A percentile compares a stretch with the other conserved stretches of the same genome.
Conservation (phyloP, 805 yeast genomes). For the Metschnikowia cerradonensis region DNA sequence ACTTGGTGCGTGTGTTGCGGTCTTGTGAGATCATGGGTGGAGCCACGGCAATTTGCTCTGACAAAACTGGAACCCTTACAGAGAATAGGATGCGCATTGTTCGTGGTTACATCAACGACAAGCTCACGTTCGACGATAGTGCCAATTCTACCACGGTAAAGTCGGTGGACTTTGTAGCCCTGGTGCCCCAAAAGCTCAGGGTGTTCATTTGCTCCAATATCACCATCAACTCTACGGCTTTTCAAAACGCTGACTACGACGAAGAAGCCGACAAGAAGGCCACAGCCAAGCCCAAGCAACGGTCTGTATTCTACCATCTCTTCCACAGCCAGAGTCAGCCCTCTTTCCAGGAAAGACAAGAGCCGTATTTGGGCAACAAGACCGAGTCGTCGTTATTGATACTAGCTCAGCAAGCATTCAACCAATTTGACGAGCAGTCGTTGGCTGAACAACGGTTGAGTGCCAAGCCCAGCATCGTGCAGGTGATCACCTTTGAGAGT, state of each 20-base stretch:
- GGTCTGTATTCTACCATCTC: conserved; percentile 27
- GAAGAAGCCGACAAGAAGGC: conserved; percentile 26
- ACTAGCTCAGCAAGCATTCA: conserved; percentile 57
- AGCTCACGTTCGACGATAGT: conserved; percentile 43
- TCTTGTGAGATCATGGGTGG: conserved; percentile 99
- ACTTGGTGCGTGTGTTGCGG: conserved; percentile 86
- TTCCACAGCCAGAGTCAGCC: conserved; percentile 15
- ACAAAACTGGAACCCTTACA: conserved; percentile 93
- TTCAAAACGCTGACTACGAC: conserved; percentile 57
- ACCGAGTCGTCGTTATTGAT: conserved; percentile 87
- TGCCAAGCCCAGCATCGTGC: conserved; percentile 42
- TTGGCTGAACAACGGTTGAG: conserved; percentile 41
- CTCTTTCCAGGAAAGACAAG: conserved; percentile 24
- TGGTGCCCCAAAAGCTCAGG: conserved; percentile 21
- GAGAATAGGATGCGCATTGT: conserved; percentile 92
- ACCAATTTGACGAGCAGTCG: conserved; percentile 36
- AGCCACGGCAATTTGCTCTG: conserved; percentile 95
- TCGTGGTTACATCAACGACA: conserved; percentile 44
- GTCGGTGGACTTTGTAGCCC: conserved; percentile 22
- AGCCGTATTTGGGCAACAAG: conserved; percentile 82
- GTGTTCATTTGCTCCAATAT: conserved; percentile 49
- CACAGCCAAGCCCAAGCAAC: conserved; percentile 26
- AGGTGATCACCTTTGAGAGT: conserved; percentile 87
- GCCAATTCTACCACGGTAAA: conserved; percentile 24
- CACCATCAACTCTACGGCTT: conserved; percentile 82